Base-by-base conservation (phyloP, 805 yeast species). In the Ogataea zsoltii region DNA sequence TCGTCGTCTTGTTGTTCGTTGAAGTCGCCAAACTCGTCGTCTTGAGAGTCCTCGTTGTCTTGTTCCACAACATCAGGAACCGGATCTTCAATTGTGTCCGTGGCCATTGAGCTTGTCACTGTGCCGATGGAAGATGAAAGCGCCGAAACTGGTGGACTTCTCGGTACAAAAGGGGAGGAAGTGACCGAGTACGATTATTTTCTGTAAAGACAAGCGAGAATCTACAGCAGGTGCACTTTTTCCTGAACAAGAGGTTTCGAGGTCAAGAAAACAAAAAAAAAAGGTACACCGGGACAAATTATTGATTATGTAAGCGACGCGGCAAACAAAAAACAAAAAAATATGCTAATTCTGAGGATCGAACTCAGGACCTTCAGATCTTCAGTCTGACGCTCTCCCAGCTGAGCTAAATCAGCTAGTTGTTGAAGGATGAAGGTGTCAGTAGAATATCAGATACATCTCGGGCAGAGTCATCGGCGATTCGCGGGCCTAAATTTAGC, bases 361-460 rank as follows among this genome's bases (percentile, higher is more conserved):
- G 59, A 55, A 55, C 59, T 55, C 59, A 55, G 54, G 59, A 55
- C 59, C 59, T 55, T 46, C 51, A 49, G 59, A 55, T 45, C 59
- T 55, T 55, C 59, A 55, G 59, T 55, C 57, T 49, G 51, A 51
- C 59, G 59, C 57, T 53, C 57, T 55, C 59, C 57, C 59, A 53
- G 50, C 59, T 55, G 59, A 55, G 59, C 59, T 55, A 55, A 53
- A 47, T 55, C 56, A 51, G 59, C 59, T 45, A 26, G 33, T 15
- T 26, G 32, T 34, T 34, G 38, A 18, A 14, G 29, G 38, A 11
- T 11, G 18, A 7, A 7, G 6, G 11, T 10, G 4, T 31, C n/a
- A n/a, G n/a, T n/a, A n/a, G n/a, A n/a, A n/a, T n/a, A n/a, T n/a
- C n/a, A n/a, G n/a, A n/a, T n/a, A n/a, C n/a, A n/a, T n/a, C n/a